These are phyloP conservation scores for maize (Zea mays) DNA, from an alignment of 176 grass and related monocot species.

Conservation along the genomic window Zm-B73-REFERENCE-NAM-5.0 NC_050097.1:35054501-35055000, in stretches of 20 bases:
- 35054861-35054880: not conserved
- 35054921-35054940: conserved; percentile 58
- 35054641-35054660: too few species aligned
- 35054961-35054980: conserved; percentile 10
- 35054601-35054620: too few species aligned
- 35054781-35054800: conserved; percentile 13
- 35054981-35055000: conserved; percentile 40
- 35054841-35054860: conserved; percentile 62
- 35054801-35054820: conserved; percentile 59
- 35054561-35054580: not conserved
- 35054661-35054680: too few species aligned
- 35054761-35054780: conserved; percentile 39
- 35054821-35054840: conserved; percentile 55
- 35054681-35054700: not conserved
- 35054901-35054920: conserved; percentile 49
- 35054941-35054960: conserved; percentile 76
- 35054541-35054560: conserved; percentile 50
- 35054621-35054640: too few species aligned
- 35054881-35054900: not conserved
- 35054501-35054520: conserved; percentile 26
- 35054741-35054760: conserved; percentile 42
- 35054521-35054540: conserved; percentile 62
- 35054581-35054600: too few species aligned
- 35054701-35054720: conserved; percentile 43
- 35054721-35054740: conserved; percentile 57